Base-by-base conservation (phyloP, 495 filamentous ascomycete genomes). In the Penicillium manginii region DNA sequence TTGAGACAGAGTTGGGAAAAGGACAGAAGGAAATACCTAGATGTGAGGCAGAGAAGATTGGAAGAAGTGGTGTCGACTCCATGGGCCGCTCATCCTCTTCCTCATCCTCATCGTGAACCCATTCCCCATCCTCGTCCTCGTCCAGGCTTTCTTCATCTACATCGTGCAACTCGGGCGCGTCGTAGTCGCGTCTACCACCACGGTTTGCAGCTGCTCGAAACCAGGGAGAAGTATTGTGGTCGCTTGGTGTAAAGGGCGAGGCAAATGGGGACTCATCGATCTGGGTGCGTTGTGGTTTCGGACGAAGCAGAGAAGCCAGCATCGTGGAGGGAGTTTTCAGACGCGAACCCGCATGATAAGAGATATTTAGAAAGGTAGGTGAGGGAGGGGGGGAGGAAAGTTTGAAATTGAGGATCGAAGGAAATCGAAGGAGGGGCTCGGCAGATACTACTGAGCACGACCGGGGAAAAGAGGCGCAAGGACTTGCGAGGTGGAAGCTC, bases 1-100 rank as follows among this genome's bases (percentile, higher is more conserved):
- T 21, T 21, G 9, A 26, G 10, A 23, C 21, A 2, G 19, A 22
- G 15, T 19, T 10, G 19, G 14, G 3, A 39, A 14, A 26, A 47
- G 29, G n/a, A 15, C 1, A 8, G 4, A 31, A 32, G 52, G 8
- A 32, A 58, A 21, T 69, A 92, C 92, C 92, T 60, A 96, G 82
- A 65, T 94, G 87, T 52, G 84, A 82, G 19, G 89, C 84, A 37
- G 90, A 91, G 74, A 96, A 96, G 45, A 96, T 88, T 17, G 92
- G 92, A 54, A 96, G 78, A 35, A 94, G 78, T 51, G 84, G 85
- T 55, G 78, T 77, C 26, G 74, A 83, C 64, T 81, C 85, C 55
- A 78, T 76, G 22, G 74, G 74, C 54, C 79, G 85, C 48, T 87
- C 87, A 42, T 88, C 85, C 18, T 81, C 69, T 7, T 73, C 72